Base-by-base conservation (phyloP, 306 rosid species). In the Amphicarpaea edgeworthii region DNA sequence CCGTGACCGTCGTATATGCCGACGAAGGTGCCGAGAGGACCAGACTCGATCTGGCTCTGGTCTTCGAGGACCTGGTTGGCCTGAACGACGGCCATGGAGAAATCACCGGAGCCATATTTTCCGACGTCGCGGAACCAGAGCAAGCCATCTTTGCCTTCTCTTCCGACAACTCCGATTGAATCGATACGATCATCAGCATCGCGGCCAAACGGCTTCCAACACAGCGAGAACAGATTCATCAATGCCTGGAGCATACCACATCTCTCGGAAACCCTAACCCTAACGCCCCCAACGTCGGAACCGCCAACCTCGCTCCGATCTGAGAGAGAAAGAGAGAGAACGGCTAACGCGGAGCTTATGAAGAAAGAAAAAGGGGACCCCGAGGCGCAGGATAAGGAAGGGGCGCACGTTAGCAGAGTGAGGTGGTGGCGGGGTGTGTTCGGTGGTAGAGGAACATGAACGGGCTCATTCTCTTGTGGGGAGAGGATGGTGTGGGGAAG, bases 171-270 rank as follows among this genome's bases (percentile, higher is more conserved):
- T 38, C 92, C 88, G 20, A 84, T 55, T 37, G 90, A 70, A 45
- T 77, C 79, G 17, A 75, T 7, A 28, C 50, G 78, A 51, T 86
- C 89, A 51, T 86, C 89, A 85, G 73, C 79, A 55, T 28, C 86
- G 38, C 73, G 90, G 84, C 88, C 89, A 47, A 87, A 84, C 68
- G 97, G 94, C 92, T 80, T 91, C 90, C 72, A 89, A 70, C 97
- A 89, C 37, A 89, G 79, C 79, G 94, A 87, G 97, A 89, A 73
- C 42, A 87, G 86, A 91, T 89, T 89, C 97, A 89, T 91, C 77
- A 89, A 91, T 89, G 90, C 90, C 85, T 71, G 85, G 75, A 87
- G 94, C 92, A 91, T 91, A 81, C 97, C 93, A 91, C 94, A 89
- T 91, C 90, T 77, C 97, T 89, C 88, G 85, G 79, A 78, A 85